Conservation (phyloP, 2,329 filamentous ascomycete genomes). For the Chaetomium sp. region DNA sequence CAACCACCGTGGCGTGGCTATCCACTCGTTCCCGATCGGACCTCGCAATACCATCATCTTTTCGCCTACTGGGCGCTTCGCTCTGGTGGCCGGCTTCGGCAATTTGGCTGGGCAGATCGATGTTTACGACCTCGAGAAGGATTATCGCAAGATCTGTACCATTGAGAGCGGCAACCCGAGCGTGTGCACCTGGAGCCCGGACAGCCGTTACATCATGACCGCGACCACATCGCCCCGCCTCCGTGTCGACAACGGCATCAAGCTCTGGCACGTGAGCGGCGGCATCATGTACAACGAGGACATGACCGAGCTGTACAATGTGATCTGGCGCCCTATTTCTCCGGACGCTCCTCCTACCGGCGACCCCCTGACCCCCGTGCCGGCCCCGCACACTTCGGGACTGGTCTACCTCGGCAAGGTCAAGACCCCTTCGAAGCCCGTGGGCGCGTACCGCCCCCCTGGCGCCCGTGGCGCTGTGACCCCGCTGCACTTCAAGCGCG, state of each 20-base stretch:
- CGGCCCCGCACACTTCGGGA: constrained; percentile 76
- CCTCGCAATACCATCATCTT: constrained; percentile 94
- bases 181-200: constrained; percentile 94
- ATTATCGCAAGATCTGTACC: constrained; percentile 85
- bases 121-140: constrained; percentile 91
- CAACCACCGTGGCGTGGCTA: constrained; percentile 76
- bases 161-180: constrained; percentile 95
- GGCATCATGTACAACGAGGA: constrained; percentile 92
- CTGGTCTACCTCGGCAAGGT: constrained; percentile 73
- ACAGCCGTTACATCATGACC: constrained; percentile 91
- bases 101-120: constrained; percentile 98
- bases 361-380: constrained; percentile 68
- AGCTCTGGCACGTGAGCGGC: constrained; percentile 88
- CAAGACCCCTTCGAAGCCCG: constrained; percentile 93
- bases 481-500: constrained; percentile 91
- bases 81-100: constrained; percentile 91
- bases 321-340: constrained; percentile 75
- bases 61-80: constrained; percentile 87
- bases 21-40: constrained; percentile 77
- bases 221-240: constrained; percentile 95
- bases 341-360: constrained; percentile 51
- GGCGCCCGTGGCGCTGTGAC: constrained; percentile 85
- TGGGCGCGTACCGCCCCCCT: constrained; percentile 92
- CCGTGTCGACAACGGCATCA: constrained; percentile 92
- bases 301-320: constrained; percentile 89